Evolutionary conservation across 208 protist genomes (phyloP).

Genomic region (Crithidia expoeki): DNA sequence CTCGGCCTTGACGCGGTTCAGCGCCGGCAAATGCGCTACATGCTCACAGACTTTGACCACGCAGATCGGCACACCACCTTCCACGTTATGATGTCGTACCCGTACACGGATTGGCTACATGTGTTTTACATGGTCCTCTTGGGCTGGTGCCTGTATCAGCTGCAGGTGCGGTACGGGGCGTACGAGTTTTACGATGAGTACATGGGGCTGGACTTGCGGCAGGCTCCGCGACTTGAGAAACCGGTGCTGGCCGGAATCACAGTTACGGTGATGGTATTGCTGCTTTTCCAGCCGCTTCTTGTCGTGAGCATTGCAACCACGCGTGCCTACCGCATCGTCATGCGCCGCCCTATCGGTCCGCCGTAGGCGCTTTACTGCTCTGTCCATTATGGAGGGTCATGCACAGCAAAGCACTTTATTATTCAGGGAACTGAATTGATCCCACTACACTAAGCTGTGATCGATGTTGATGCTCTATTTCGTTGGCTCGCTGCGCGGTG

Average conservation of each 20-base stretch:
- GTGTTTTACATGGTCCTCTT: slow-evolving; percentile 83
- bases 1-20: slow-evolving; percentile 80
- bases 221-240: slow-evolving; percentile 77
- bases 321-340: slow-evolving; percentile 79
- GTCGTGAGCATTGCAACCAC: slow-evolving; percentile 85
- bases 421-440: no score
- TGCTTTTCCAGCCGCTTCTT: slow-evolving; percentile 80
- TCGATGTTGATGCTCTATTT: no score
- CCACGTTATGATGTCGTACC: slow-evolving; percentile 93
- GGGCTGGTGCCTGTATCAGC: slow-evolving; percentile 68
- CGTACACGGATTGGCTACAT: slow-evolving; percentile 88
- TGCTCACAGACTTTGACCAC: slow-evolving; percentile 89
- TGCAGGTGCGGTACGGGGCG: slow-evolving; percentile 65
- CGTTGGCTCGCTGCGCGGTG: no score
- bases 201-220: slow-evolving; percentile 81
- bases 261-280: slow-evolving; percentile 72
- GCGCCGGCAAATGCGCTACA: slow-evolving; percentile 83
- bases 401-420: background rate
- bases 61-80: slow-evolving; percentile 75
- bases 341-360: slow-evolving; percentile 82
- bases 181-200: slow-evolving; percentile 92
- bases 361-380: slow-evolving; percentile 41
- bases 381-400: background rate
- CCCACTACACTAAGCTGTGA: no score
- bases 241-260: slow-evolving; percentile 71